A percentile compares a stretch with the other conserved stretches of the same genome.
Evolutionary conservation across 495 filamentous ascomycete species (phyloP).

Genomic region (Penicillium robsamsonii): DNA sequence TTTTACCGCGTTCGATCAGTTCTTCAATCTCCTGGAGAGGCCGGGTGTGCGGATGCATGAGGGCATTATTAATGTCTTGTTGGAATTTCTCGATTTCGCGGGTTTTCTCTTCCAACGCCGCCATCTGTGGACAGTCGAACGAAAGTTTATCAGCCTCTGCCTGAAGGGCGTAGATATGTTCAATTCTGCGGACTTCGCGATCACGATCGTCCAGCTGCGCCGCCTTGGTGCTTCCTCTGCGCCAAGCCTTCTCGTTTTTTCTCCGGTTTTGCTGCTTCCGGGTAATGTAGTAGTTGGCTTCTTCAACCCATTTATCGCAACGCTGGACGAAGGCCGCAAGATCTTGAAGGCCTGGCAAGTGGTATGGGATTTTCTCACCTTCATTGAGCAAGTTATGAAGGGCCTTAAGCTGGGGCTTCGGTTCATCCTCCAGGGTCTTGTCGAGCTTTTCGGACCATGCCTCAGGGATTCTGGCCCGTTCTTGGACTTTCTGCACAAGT

Average conservation of each 20-base stretch:
- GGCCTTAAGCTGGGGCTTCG: conserved; percentile 80
- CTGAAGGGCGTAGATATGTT: conserved; percentile 84
- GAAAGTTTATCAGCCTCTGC: conserved; percentile 81
- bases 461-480: conserved; percentile 83
- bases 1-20: conserved; percentile 79
- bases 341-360: conserved; percentile 76
- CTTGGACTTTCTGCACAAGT: conserved; percentile 72
- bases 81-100: conserved; percentile 87
- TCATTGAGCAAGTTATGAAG: conserved; percentile 83
- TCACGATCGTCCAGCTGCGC: conserved; percentile 87
- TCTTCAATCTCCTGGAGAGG: conserved; percentile 79
- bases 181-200: conserved; percentile 83
- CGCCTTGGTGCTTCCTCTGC: conserved; percentile 69
- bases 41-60: conserved; percentile 58
- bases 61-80: conserved; percentile 65
- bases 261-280: conserved; percentile 98
- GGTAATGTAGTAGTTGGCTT: conserved; percentile 94
- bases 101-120: conserved; percentile 79
- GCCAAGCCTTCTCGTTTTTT: conserved; percentile 94
- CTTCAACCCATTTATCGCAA: conserved; percentile 97
- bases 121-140: conserved; percentile 94
- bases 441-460: conserved; percentile 90
- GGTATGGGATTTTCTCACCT: conserved; percentile 96
- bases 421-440: conserved; percentile 74
- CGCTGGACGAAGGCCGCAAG: conserved; percentile 88